These are phyloP conservation scores for Trichothecium roseum DNA, from an alignment of 2,329 filamentous ascomycete genomes.

Conservation along the genomic window DNA sequence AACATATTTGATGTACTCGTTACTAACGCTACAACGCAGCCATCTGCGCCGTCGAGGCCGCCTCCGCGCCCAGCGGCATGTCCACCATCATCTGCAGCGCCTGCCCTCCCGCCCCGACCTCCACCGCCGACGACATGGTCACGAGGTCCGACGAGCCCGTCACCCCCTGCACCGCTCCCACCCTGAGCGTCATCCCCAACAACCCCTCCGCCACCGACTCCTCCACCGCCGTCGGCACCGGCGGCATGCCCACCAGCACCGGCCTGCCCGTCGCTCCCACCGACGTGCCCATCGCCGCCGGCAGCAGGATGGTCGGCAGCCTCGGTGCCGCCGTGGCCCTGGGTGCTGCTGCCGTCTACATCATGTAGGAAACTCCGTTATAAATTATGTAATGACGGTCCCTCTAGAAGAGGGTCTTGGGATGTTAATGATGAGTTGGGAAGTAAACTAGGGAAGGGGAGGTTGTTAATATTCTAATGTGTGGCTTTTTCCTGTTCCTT, in stretches of 20 bases:
- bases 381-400: too few relatives aligned
- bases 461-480: too few relatives aligned
- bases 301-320: not conserved
- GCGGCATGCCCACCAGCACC: not conserved
- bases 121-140: constrained; percentile 3
- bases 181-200: not conserved
- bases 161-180: not conserved
- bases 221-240: not conserved
- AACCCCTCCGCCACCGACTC: not conserved
- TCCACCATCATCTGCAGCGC: constrained; percentile 1
- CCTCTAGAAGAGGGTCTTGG: too few relatives aligned
- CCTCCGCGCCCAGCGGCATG: too few relatives aligned
- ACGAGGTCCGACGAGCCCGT: constrained; percentile 2
- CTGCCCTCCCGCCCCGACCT: constrained; percentile 1
- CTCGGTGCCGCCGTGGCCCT: not conserved
- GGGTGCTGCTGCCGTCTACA: not conserved
- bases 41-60: not conserved
- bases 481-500: too few relatives aligned
- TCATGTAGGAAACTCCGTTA: too few relatives aligned
- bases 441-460: too few relatives aligned
- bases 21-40: not conserved
- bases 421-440: too few relatives aligned
- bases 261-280: not conserved
- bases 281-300: not conserved
- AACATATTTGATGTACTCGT: not conserved